A percentile compares a stretch with the other conserved stretches of the same genome.
Evolutionary conservation across 805 yeast genomes (phyloP).

Genomic region (Maudiozyma turicensis): DNA sequence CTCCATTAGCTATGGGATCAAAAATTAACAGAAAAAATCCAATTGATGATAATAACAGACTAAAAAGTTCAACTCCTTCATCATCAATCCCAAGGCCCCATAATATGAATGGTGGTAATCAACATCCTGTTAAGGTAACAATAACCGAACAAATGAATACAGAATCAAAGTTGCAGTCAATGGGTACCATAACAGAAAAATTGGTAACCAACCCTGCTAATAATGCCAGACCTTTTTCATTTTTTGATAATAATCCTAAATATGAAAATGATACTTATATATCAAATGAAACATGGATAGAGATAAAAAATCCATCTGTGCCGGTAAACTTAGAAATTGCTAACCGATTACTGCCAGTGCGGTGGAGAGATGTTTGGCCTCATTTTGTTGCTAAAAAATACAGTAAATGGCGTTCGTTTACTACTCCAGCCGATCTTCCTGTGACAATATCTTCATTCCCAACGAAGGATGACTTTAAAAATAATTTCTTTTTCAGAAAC

Average conservation of each 20-base stretch:
- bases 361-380: slow-evolving; percentile 91
- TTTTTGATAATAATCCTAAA: slow-evolving; percentile 3
- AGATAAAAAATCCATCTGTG: slow-evolving; percentile 68
- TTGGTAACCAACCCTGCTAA: not conserved
- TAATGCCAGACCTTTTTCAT: slow-evolving; percentile 1
- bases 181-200: not conserved
- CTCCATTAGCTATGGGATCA: too few species aligned
- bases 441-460: slow-evolving; percentile 75
- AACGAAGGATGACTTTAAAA: slow-evolving; percentile 51
- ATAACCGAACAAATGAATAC: not conserved
- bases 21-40: too few species aligned
- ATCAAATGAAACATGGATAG: slow-evolving; percentile 41
- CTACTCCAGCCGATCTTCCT: slow-evolving; percentile 91
- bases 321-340: slow-evolving; percentile 47
- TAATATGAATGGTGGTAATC: too few species aligned
- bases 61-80: not conserved
- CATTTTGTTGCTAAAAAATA: slow-evolving; percentile 51
- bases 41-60: too few species aligned
- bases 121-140: too few species aligned
- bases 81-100: too few species aligned
- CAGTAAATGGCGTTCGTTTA: slow-evolving; percentile 87
- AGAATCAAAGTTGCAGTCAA: not conserved
- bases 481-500: slow-evolving; percentile 69
- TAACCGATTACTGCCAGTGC: slow-evolving; percentile 54
- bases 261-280: slow-evolving; percentile 1